phyloP scores from a whole-genome alignment of 192 early-diverging fungal species.

The Dissophora ornata region DNA sequence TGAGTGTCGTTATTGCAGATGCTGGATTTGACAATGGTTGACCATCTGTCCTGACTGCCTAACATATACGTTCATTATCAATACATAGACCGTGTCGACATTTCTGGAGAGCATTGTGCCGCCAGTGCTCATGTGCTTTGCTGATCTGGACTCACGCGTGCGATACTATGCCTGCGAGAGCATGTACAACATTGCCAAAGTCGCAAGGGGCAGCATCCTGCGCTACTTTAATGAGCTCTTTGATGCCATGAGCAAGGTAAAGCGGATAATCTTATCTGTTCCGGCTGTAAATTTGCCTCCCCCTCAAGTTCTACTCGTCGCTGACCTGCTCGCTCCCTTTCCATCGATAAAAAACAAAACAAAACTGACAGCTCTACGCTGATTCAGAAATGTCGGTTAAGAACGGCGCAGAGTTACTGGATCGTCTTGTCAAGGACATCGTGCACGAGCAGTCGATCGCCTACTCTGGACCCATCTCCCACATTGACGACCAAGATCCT shows the following conservation, averaged over 20 bases:
- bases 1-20: too few species aligned
- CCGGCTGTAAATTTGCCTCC: too few species aligned
- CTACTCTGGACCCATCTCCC: constrained; percentile 59
- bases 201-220: constrained; percentile 88
- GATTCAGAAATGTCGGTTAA: constrained; percentile 94
- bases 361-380: constrained; percentile 79
- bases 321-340: too few species aligned
- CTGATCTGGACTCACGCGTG: constrained; percentile 91
- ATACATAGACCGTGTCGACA: constrained; percentile 61
- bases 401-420: constrained; percentile 93
- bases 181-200: constrained; percentile 99
- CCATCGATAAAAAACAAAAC: too few species aligned
- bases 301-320: too few species aligned
- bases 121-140: constrained; percentile 93
- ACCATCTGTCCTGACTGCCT: neutral
- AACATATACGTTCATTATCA: constrained; percentile 29
- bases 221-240: constrained; percentile 97
- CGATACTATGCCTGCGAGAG: constrained; percentile 99
- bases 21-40: neutral
- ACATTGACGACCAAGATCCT: constrained; percentile 52
- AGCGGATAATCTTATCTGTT: too few species aligned
- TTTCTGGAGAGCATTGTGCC: constrained; percentile 87
- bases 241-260: constrained; percentile 93
- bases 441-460: constrained; percentile 90
- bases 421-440: constrained; percentile 96